Percentiles rank a stretch among this genome's conserved stretches.
Conservation (phyloP, 495 filamentous ascomycete species). For the Penicillium cinerascens region DNA sequence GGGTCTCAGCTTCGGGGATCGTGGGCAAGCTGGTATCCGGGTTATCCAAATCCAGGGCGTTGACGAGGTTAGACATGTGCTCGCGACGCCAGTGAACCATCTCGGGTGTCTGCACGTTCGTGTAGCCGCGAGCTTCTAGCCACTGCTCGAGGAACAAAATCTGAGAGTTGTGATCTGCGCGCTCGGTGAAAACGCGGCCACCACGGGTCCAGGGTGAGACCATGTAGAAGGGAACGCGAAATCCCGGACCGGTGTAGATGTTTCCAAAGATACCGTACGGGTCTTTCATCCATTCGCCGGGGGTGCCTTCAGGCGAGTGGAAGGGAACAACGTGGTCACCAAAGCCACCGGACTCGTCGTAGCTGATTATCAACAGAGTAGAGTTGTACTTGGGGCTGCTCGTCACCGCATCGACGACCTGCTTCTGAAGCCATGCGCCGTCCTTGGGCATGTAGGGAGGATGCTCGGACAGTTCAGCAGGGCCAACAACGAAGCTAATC, state of each 20-base stretch:
- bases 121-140: slow-evolving; percentile 47
- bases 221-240: slow-evolving; percentile 55
- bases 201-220: slow-evolving; percentile 56
- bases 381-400: slow-evolving; percentile 47
- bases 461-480: slow-evolving; percentile 50
- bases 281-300: slow-evolving; percentile 55
- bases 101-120: slow-evolving; percentile 44
- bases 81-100: slow-evolving; percentile 51
- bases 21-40: slow-evolving; percentile 46
- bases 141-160: slow-evolving; percentile 55
- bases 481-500: slow-evolving; percentile 52
- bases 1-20: slow-evolving; percentile 40
- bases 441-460: slow-evolving; percentile 52
- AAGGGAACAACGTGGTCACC: slow-evolving; percentile 55
- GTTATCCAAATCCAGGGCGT: slow-evolving; percentile 50
- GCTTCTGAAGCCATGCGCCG: slow-evolving; percentile 55
- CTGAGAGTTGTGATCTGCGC: slow-evolving; percentile 56
- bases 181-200: slow-evolving; percentile 51
- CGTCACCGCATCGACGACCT: slow-evolving; percentile 50
- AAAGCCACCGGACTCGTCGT: slow-evolving; percentile 54
- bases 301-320: slow-evolving; percentile 47
- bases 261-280: slow-evolving; percentile 45
- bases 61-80: slow-evolving; percentile 54
- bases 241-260: slow-evolving; percentile 48
- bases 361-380: slow-evolving; percentile 51